Conservation (phyloP, 768 basidiomycete species). For the Sporobolomyces pararoseus region DNA sequence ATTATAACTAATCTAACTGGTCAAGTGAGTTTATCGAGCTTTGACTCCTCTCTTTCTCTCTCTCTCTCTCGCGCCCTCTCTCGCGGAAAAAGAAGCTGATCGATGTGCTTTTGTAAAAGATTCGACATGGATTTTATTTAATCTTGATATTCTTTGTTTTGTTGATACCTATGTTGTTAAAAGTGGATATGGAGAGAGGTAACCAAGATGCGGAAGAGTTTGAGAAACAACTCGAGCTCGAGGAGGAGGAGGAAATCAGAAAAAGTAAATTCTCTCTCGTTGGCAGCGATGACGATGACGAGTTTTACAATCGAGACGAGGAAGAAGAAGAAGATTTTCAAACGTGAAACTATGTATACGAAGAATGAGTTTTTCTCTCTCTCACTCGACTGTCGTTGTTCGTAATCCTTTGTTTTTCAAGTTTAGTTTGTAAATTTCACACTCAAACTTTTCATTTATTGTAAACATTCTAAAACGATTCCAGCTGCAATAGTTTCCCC, state of each 20-base stretch:
- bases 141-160: constrained; percentile 66
- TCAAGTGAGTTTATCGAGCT: constrained; percentile 53
- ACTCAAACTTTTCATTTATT: neutral
- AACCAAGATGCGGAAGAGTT: constrained; percentile 55
- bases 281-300: too few species aligned
- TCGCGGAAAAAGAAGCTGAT: neutral
- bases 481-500: constrained; percentile 76
- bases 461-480: constrained; percentile 17
- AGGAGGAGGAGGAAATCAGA: too few species aligned
- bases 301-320: too few species aligned
- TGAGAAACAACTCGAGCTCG: constrained; percentile 15
- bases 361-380: neutral
- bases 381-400: too few species aligned
- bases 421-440: neutral
- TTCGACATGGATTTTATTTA: constrained; percentile 70
- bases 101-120: constrained; percentile 52
- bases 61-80: neutral
- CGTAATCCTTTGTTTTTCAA: too few species aligned
- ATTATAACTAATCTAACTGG: constrained; percentile 78
- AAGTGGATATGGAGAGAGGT: constrained; percentile 65
- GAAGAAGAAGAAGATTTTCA: constrained; percentile 13
- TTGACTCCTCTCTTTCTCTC: neutral
- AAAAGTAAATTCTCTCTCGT: too few species aligned
- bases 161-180: constrained; percentile 67
- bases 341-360: neutral